Percentiles rank a stretch among this genome's conserved stretches.
Evolutionary conservation across 2,329 filamentous ascomycete species (phyloP).

Genomic region (Claviceps maximensis): DNA sequence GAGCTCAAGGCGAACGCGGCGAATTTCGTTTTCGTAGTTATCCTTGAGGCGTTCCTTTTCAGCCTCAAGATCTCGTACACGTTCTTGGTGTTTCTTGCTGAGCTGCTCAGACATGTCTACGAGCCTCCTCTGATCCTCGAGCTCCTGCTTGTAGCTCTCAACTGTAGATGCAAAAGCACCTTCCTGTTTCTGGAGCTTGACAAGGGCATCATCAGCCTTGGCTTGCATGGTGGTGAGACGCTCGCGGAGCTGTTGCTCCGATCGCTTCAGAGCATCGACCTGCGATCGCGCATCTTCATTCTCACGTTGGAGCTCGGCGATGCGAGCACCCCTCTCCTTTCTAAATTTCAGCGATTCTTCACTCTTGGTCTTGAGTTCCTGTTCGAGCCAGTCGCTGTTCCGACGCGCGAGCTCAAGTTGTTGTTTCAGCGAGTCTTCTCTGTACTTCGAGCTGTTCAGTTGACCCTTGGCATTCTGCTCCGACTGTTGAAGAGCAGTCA

Average conservation of each 20-base stretch:
- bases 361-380: constrained; percentile 79
- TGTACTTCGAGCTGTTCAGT: constrained; percentile 72
- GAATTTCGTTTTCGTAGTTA: constrained; percentile 48
- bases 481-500: constrained; percentile 68
- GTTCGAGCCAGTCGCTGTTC: constrained; percentile 88
- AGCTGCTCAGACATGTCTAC: constrained; percentile 72
- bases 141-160: constrained; percentile 74
- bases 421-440: constrained; percentile 79
- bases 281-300: constrained; percentile 74
- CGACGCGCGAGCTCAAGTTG: constrained; percentile 79
- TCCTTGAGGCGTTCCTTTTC: constrained; percentile 48
- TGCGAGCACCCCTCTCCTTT: constrained; percentile 85
- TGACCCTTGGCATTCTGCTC: constrained; percentile 72
- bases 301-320: constrained; percentile 75
- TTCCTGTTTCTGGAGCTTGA: constrained; percentile 72
- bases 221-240: constrained; percentile 72
- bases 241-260: constrained; percentile 66
- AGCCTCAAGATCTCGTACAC: constrained; percentile 56
- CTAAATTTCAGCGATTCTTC: constrained; percentile 79
- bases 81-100: constrained; percentile 56
- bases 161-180: constrained; percentile 72
- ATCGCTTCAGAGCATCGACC: constrained; percentile 64
- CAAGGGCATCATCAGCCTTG: constrained; percentile 74
- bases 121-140: constrained; percentile 68
- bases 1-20: constrained; percentile 41